phyloP scores from a whole-genome alignment of 345 rosid genomes.

The thale cress (Arabidopsis thaliana) region DNA sequence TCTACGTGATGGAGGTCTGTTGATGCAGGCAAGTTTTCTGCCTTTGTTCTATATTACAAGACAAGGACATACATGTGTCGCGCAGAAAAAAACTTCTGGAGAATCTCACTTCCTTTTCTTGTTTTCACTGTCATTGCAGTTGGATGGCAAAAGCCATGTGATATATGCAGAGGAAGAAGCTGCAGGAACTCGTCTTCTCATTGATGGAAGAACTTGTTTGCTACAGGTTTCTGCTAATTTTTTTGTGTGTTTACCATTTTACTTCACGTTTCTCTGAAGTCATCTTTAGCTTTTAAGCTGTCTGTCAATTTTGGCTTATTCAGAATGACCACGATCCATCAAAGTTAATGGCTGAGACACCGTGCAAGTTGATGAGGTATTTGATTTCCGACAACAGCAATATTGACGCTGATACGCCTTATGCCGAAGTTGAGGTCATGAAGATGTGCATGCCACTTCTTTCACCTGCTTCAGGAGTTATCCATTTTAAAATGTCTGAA shows the following conservation, averaged over 20 bases:
- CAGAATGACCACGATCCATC: slow-evolving; percentile 99
- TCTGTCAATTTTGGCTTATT: slow-evolving; percentile 35
- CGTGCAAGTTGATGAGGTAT: slow-evolving; percentile 96
- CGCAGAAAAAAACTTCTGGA: background rate
- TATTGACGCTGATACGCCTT: slow-evolving; percentile 91
- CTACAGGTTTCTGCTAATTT: slow-evolving; percentile 63
- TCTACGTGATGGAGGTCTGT: slow-evolving; percentile 94
- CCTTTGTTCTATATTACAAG: slow-evolving; percentile 24
- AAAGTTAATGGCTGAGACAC: slow-evolving; percentile 94
- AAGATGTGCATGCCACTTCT: slow-evolving; percentile 99
- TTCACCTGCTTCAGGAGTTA: slow-evolving; percentile 94
- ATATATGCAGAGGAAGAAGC: slow-evolving; percentile 99
- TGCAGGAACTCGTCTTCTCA: slow-evolving; percentile 98
- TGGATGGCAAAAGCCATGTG: slow-evolving; percentile 99
- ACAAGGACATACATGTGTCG: slow-evolving; percentile 17
- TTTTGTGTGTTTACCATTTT: slow-evolving; percentile 18
- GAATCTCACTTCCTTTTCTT: slow-evolving; percentile 32
- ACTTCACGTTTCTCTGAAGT: slow-evolving; percentile 2
- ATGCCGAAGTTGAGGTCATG: slow-evolving; percentile 99
- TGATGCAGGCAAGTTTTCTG: slow-evolving; percentile 88
- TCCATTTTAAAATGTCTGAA: slow-evolving; percentile 87
- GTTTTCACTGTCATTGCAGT: slow-evolving; percentile 51
- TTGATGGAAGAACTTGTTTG: slow-evolving; percentile 99
- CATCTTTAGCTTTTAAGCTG: slow-evolving; percentile 20
- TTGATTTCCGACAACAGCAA: slow-evolving; percentile 89